Evolutionary conservation across 2,329 filamentous ascomycete genomes (phyloP).

Genomic region (Pyrenochaeta sp.): DNA sequence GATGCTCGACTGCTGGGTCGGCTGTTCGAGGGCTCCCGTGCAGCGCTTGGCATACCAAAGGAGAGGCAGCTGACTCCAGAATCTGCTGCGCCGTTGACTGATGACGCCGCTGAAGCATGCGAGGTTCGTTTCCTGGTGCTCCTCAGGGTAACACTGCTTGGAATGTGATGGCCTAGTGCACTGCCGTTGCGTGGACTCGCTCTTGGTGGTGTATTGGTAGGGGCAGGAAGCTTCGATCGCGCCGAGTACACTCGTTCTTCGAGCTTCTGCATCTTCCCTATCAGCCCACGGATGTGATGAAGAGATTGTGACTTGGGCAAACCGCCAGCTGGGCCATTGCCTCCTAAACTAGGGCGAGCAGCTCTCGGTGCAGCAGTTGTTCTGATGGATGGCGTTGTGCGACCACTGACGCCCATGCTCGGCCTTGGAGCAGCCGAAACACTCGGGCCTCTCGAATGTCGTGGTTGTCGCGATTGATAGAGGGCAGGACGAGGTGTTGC

Average conservation of each 20-base stretch:
- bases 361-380: slow-evolving; percentile 46
- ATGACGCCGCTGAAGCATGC: slow-evolving; percentile 58
- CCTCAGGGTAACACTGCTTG: slow-evolving; percentile 67
- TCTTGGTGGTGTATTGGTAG: slow-evolving; percentile 77
- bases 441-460: slow-evolving; percentile 67
- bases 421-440: slow-evolving; percentile 56
- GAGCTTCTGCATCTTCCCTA: slow-evolving; percentile 95
- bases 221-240: slow-evolving; percentile 88
- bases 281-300: slow-evolving; percentile 90
- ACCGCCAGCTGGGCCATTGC: slow-evolving; percentile 58
- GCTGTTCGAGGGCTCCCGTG: slow-evolving; percentile 51
- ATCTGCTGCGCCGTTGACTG: slow-evolving; percentile 27
- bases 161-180: slow-evolving; percentile 56
- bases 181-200: slow-evolving; percentile 74
- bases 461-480: slow-evolving; percentile 52
- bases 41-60: slow-evolving; percentile 52
- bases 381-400: slow-evolving; percentile 54
- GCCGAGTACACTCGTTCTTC: slow-evolving; percentile 92
- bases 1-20: slow-evolving; percentile 76
- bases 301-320: slow-evolving; percentile 74
- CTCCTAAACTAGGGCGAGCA: slow-evolving; percentile 53
- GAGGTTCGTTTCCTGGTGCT: slow-evolving; percentile 71
- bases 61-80: slow-evolving; percentile 57
- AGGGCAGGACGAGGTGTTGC: slow-evolving; percentile 63
- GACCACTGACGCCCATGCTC: slow-evolving; percentile 40